Percentiles rank a stretch among this genome's conserved stretches.
phyloP scores from a whole-genome alignment of 2,329 filamentous ascomycete species.

The Phaeoacremonium minimum region DNA sequence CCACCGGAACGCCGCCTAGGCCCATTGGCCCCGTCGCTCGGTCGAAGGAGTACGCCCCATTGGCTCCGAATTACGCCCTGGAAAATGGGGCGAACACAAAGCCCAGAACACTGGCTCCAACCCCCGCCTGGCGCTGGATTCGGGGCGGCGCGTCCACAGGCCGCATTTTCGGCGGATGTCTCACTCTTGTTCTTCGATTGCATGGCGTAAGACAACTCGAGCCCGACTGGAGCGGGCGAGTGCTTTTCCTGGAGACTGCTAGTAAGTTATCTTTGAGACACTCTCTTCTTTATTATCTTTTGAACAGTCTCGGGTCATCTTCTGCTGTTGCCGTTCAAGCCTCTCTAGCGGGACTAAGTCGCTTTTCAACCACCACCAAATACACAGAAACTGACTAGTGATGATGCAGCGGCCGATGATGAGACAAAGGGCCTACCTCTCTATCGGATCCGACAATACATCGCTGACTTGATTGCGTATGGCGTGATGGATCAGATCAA shows the following conservation, averaged over 20 bases:
- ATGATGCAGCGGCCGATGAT: constrained; percentile 27
- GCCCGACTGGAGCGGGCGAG: constrained; percentile 30
- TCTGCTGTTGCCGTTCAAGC: too few species aligned
- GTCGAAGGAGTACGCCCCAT: constrained; percentile 22
- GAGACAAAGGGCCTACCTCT: constrained; percentile 11
- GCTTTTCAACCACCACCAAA: too few species aligned
- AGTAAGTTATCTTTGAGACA: too few species aligned
- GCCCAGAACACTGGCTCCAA: constrained; percentile 14
- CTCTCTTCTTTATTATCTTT: too few species aligned
- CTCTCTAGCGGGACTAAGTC: too few species aligned
- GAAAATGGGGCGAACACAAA: constrained; percentile 11
- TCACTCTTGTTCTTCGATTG: constrained; percentile 33
- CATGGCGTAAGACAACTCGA: constrained; percentile 24
- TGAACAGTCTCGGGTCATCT: too few species aligned
- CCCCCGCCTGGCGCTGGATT: constrained; percentile 30
- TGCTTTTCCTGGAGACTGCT: constrained; percentile 37
- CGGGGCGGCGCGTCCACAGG: constrained; percentile 30
- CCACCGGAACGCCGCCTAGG: constrained; percentile 1
- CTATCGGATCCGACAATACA: constrained; percentile 21
- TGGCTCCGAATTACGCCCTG: constrained; percentile 15
- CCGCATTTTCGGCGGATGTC: constrained; percentile 35
- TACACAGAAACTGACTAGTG: too few species aligned
- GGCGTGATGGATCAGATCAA: constrained; percentile 34
- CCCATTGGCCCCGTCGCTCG: constrained; percentile 25
- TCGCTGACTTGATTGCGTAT: constrained; percentile 34